These are phyloP conservation scores for Carex myosuroides DNA, from an alignment of 176 grass and related monocot species.

Conservation along the genomic window DNA sequence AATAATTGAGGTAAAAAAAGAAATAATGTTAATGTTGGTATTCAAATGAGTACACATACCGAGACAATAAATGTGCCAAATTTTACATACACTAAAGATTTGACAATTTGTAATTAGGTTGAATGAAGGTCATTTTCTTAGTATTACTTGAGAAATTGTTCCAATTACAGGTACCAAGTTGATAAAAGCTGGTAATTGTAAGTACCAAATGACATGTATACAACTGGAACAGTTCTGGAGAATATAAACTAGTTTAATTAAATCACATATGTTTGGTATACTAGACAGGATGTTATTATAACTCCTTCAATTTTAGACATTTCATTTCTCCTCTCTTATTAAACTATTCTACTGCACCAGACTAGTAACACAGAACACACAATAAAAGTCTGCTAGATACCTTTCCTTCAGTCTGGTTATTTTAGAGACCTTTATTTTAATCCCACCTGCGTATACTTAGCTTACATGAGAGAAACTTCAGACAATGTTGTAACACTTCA, in stretches of 20 bases:
- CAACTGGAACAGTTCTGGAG: not conserved
- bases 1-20: conserved; percentile 2
- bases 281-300: not conserved
- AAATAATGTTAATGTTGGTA: conserved; percentile 28
- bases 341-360: not conserved
- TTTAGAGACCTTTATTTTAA: conserved; percentile 69
- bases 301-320: not conserved
- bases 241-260: not conserved
- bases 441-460: conserved; percentile 87
- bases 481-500: conserved; percentile 87
- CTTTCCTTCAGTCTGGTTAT: conserved; percentile 27
- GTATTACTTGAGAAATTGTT: not conserved
- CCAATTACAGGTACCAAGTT: not conserved
- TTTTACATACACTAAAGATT: not conserved
- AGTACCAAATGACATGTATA: not conserved
- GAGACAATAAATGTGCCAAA: not conserved
- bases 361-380: conserved; percentile 8
- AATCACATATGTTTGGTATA: not conserved
- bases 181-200: not conserved
- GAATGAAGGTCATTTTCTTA: not conserved
- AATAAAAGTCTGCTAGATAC: not conserved
- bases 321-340: not conserved
- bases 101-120: conserved; percentile 8
- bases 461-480: conserved; percentile 55
- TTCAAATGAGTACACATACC: conserved; percentile 26